Conservation (phyloP, 2,329 filamentous ascomycete species). For the Trichoderma sp. region DNA sequence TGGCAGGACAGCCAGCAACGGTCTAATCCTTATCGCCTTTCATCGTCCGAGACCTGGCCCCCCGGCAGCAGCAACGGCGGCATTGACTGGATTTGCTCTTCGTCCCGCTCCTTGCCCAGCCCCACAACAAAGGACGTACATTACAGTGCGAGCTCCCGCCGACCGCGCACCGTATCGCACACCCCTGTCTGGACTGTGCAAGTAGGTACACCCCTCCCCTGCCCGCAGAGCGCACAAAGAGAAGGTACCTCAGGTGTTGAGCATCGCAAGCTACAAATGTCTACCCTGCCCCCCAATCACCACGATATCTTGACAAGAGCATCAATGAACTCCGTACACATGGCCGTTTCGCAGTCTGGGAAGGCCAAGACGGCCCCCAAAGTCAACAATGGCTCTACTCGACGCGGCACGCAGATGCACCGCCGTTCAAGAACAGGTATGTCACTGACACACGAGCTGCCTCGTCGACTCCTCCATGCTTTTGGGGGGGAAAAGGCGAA, state of each 20-base stretch:
- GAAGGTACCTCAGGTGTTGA: slow-evolving; percentile 21
- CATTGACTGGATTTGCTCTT: slow-evolving; percentile 22
- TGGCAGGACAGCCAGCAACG: slow-evolving; percentile 12
- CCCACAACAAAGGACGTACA: slow-evolving; percentile 22
- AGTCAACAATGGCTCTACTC: slow-evolving; percentile 52
- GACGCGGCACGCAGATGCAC: slow-evolving; percentile 82
- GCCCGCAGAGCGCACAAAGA: slow-evolving; percentile 24
- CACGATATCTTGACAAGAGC: slow-evolving; percentile 49
- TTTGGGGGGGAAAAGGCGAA: too few species aligned
- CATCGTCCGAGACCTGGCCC: slow-evolving; percentile 25
- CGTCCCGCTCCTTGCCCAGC: slow-evolving; percentile 31
- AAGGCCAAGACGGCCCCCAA: slow-evolving; percentile 59
- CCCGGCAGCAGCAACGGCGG: slow-evolving; percentile 18
- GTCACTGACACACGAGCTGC: slow-evolving; percentile 35
- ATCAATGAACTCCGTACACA: slow-evolving; percentile 49
- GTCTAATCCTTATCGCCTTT: slow-evolving; percentile 20
- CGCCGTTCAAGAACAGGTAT: slow-evolving; percentile 90
- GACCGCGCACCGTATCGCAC: slow-evolving; percentile 9
- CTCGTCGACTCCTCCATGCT: background rate
- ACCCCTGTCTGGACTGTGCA: slow-evolving; percentile 15
- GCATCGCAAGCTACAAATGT: slow-evolving; percentile 53
- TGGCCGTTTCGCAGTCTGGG: slow-evolving; percentile 58
- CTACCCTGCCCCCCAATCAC: slow-evolving; percentile 61
- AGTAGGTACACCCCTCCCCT: slow-evolving; percentile 27
- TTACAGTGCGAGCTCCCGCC: slow-evolving; percentile 8